Evolutionary conservation across 2,329 filamentous ascomycete species (phyloP), one percentile per base, ranked within the genome.

Genomic region (Coniochaeta prunicola): DNA sequence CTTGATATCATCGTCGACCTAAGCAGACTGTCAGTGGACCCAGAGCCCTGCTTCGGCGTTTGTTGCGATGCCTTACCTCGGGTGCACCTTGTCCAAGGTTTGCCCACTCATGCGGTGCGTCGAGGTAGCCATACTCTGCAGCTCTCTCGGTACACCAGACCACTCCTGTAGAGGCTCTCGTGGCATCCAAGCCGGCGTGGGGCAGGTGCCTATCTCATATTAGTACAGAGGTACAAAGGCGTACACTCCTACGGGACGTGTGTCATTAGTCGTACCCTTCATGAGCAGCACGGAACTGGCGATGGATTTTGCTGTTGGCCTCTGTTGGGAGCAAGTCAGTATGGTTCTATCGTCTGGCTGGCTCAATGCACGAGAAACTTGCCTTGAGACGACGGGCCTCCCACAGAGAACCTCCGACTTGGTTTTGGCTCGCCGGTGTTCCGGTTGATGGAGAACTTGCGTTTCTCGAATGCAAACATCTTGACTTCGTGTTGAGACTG

Each of bases 41-140:
- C 19, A 21, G 2, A 15, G 4, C 21, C 40, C n/a, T 21, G 38
- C n/a, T 8, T 21, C 4, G 19, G 4, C 13, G 17, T 8, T 28
- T 21, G 19, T 17, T 38, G 24, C 50, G 30, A 2, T 26, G 13
- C 26, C 45, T 31, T 63, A 66, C 65, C 64, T 97, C 92, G 48
- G 92, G 92, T 17, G 92, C 92, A 66, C 92, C 92, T 77, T 97
- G 93, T 33, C 93, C 93, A 57, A 97, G 80, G 72, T 97, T 97
- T 60, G 93, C 92, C 93, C 93, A 97, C 63, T 80, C 76, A 2
- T 89, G 82, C 12, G 91, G 92, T 65, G 92, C 81, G 4, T 97
- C 92, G 56, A 85, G 77, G 77, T 89, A 97, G 66, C 93, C 93
- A 76, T 93, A 90, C 75, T 97, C 92, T 71, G 86, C 84, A 58